Evolutionary conservation across 1,139 yeast species (phyloP).

Genomic region (Lodderomyces theae): DNA sequence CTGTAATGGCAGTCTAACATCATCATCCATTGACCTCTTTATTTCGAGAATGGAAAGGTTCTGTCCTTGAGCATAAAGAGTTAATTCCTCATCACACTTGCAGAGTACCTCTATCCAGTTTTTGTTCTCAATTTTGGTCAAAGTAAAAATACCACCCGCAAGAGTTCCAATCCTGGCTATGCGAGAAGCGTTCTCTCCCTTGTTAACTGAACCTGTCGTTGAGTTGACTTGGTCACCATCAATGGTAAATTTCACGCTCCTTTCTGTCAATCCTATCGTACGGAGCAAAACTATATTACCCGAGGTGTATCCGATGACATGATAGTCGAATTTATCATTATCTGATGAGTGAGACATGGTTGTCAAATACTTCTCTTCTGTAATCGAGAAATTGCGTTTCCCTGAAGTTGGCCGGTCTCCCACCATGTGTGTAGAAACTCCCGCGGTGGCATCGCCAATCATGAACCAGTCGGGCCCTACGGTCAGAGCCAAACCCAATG

Average conservation of each 20-base stretch:
- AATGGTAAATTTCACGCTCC: neutral
- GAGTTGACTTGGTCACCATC: neutral
- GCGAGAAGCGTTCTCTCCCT: neutral
- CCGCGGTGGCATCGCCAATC: slow-evolving; percentile 10
- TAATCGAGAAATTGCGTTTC: too few species aligned
- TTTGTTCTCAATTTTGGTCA: neutral
- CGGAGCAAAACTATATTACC: slow-evolving; percentile 26
- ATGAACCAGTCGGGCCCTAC: neutral
- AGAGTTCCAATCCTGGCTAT: slow-evolving; percentile 1
- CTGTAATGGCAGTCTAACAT: too few species aligned
- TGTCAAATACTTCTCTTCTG: neutral
- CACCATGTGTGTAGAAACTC: too few species aligned
- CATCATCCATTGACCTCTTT: too few species aligned
- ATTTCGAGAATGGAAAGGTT: neutral
- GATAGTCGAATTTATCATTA: neutral
- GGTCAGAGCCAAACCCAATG: slow-evolving; percentile 8
- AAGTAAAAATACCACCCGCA: neutral
- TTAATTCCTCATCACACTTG: neutral
- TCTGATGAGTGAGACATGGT: neutral
- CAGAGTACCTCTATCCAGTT: neutral
- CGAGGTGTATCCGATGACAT: slow-evolving; percentile 27
- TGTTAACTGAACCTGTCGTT: neutral
- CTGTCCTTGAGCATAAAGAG: neutral
- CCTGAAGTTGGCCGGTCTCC: too few species aligned
- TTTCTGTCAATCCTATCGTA: neutral